Evolutionary conservation across 345 rosid genomes (phyloP), one percentile per base, ranked within the genome.

Genomic region (Psidium guajava): DNA sequence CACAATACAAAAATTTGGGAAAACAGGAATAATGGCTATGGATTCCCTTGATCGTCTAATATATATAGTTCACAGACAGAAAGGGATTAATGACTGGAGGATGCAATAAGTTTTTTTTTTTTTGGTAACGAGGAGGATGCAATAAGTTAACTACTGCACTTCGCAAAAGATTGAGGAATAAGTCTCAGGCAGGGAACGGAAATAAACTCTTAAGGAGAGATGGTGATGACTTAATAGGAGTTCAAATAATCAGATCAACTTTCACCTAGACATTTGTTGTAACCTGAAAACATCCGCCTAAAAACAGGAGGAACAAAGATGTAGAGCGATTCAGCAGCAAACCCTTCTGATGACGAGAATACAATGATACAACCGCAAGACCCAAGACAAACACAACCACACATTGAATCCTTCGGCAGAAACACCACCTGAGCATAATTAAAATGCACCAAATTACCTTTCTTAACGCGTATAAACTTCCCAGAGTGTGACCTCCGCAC

Each of bases 401-500:
- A 13, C 36, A 61, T 28, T 16, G 5, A 14, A 61, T 28, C 74
- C 74, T 47, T n/a, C 40, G 6, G 12, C 82, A 6, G 84, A 56
- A 59, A 82, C 36, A 42, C 80, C 7, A 18, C 44, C 36, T 15
- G 7, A 77, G 42, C 44, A 56, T 5, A 18, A 54, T n/a, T 69
- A 86, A 36, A 69, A 32, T n/a, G 69, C 81, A 32, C 3, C 36
- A 15, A 42, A 75, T 47, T 88, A 97, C 99, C 99, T 85, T 98
- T 98, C 94, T 98, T 96, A 11, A 91, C 99, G 42, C 95, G 95
- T 36, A 88, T 88, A 42, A 86, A 87, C 91, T 95, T 96, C 84
- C 98, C 99, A 0, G 99, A 98, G 90, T 98, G 98, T 2, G 98
- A 91, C 83, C 98, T 84, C 11, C 96, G 92, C 44, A 96, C 96